phyloP scores from a whole-genome alignment of 2,329 filamentous ascomycete species.

The Dactylellina parvicollis region DNA sequence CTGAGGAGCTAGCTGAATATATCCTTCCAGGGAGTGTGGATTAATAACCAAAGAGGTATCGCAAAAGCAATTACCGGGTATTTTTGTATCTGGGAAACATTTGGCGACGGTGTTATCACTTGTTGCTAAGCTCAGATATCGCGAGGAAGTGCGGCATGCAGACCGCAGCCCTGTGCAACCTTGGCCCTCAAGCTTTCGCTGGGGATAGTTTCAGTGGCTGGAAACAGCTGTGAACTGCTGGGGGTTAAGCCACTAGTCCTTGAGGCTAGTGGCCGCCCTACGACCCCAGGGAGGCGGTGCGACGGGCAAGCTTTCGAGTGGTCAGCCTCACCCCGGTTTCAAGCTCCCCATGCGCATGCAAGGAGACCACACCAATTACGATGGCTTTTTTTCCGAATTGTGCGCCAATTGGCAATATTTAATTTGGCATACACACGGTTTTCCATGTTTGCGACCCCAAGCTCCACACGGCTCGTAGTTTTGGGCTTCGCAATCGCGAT shows the following conservation, averaged over 20 bases:
- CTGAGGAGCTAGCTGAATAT: constrained; percentile 21
- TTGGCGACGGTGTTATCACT: constrained; percentile 6
- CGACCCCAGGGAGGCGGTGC: constrained; percentile 36
- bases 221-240: constrained; percentile 30
- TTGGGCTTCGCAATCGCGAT: constrained; percentile 33
- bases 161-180: constrained; percentile 19
- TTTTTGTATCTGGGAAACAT: neutral
- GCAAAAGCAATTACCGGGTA: constrained; percentile 6
- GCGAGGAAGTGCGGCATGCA: constrained; percentile 18
- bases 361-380: neutral
- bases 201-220: constrained; percentile 17
- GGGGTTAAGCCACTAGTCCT: constrained; percentile 34
- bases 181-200: too few species aligned
- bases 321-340: constrained; percentile 38
- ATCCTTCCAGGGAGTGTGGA: neutral
- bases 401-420: constrained; percentile 8
- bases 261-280: constrained; percentile 30
- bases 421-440: constrained; percentile 8
- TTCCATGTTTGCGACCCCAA: constrained; percentile 4
- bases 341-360: too few species aligned
- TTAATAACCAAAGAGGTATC: neutral
- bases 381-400: constrained; percentile 34
- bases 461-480: constrained; percentile 30
- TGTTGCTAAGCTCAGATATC: neutral
- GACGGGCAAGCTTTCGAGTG: constrained; percentile 3